phyloP scores from a whole-genome alignment of 2,329 filamentous ascomycete species.

The Colletotrichum gigasporum region DNA sequence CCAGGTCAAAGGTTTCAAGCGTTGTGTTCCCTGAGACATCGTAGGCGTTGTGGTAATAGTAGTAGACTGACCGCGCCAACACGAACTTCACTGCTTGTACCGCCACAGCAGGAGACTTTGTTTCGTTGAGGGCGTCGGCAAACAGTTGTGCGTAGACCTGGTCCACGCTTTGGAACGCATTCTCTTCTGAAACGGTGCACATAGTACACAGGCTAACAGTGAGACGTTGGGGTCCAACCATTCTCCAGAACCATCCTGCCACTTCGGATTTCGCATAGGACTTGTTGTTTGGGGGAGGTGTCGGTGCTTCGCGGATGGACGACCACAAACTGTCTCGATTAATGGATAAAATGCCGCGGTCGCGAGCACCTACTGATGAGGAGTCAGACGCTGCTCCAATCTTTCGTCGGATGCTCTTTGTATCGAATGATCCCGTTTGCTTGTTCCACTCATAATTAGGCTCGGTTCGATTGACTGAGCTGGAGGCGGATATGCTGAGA shows the following conservation, averaged over 20 bases:
- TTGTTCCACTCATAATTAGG: not conserved
- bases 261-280: too few species aligned
- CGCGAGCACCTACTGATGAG: rapidly evolving
- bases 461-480: not conserved
- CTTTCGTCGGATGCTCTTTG: not conserved
- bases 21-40: not conserved
- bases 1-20: not conserved
- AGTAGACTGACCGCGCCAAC: not conserved
- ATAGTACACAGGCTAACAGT: too few species aligned
- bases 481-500: not conserved
- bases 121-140: not conserved
- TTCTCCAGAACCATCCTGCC: too few species aligned
- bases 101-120: not conserved
- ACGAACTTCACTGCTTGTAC: not conserved
- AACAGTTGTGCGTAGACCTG: not conserved
- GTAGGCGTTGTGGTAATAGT: not conserved
- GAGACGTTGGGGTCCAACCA: too few species aligned
- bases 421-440: not conserved
- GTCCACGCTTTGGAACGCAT: too few species aligned
- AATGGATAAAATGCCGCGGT: too few species aligned
- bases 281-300: too few species aligned
- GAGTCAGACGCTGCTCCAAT: not conserved
- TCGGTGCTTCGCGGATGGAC: too few species aligned
- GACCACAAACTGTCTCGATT: too few species aligned
- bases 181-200: too few species aligned